phyloP scores from a whole-genome alignment of 1,284 basidiomycete species.

The Ganoderma lucidum region DNA sequence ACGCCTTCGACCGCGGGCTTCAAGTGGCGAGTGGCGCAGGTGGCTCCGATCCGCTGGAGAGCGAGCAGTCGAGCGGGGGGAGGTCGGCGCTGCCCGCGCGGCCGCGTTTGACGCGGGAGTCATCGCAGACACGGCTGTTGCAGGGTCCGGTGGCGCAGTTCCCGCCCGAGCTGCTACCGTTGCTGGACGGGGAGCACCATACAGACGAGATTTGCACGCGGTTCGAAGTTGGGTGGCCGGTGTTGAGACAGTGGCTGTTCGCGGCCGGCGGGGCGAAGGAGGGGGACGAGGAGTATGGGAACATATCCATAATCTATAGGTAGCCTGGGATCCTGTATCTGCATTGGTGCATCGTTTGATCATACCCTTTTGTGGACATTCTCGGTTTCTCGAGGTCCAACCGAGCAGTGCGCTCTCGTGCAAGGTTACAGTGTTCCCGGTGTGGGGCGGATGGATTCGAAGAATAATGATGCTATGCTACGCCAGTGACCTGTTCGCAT shows the following conservation, averaged over 20 bases:
- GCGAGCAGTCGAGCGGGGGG: conserved; percentile 40
- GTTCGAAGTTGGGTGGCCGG: conserved; percentile 86
- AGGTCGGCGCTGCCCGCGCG: conserved; percentile 43
- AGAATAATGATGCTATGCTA: conserved; percentile 49
- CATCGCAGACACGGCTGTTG: conserved; percentile 45
- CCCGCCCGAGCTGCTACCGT: conserved; percentile 64
- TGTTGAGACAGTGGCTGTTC: conserved; percentile 80
- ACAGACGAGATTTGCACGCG: conserved; percentile 89
- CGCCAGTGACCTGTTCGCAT: conserved; percentile 77
- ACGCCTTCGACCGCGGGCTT: conserved; percentile 18
- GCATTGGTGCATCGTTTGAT: not conserved
- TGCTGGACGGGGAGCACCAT: conserved; percentile 90
- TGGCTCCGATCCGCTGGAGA: conserved; percentile 35
- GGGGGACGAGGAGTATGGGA: conserved; percentile 56
- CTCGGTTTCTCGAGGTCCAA: not conserved
- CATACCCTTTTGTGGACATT: not conserved
- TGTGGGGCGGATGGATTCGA: not conserved
- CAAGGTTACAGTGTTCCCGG: not conserved
- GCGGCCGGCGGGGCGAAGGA: conserved; percentile 64
- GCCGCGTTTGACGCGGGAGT: conserved; percentile 53
- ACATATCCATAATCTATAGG: conserved; percentile 59
- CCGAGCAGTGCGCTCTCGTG: not conserved
- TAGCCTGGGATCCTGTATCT: conserved; percentile 24
- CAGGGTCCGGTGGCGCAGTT: conserved; percentile 43
- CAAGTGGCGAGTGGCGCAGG: conserved; percentile 18